phyloP scores from a whole-genome alignment of 2,329 filamentous ascomycete genomes.

The Nemania abortiva region DNA sequence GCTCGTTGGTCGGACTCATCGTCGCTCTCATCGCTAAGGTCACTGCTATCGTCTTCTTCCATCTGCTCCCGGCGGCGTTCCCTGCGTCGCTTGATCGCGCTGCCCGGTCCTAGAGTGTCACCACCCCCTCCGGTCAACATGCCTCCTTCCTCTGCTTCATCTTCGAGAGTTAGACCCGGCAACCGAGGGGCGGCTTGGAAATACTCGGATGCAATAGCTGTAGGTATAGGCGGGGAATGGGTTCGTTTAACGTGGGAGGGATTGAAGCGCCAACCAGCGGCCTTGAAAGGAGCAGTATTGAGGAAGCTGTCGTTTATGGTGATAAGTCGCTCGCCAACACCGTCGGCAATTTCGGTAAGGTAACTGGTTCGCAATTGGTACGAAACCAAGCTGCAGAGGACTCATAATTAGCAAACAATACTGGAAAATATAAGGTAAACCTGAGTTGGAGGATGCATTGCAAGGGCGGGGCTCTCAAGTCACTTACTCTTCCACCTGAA shows the following conservation, averaged over 20 bases:
- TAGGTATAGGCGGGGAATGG: slow-evolving; percentile 87
- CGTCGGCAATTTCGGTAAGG: slow-evolving; percentile 82
- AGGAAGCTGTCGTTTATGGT: slow-evolving; percentile 83
- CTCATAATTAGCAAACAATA: slow-evolving; percentile 34
- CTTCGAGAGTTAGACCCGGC: slow-evolving; percentile 73
- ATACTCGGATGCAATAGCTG: slow-evolving; percentile 84
- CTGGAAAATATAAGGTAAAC: not conserved
- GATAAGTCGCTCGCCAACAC: slow-evolving; percentile 85
- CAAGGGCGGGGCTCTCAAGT: not conserved
- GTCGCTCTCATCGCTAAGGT: slow-evolving; percentile 86
- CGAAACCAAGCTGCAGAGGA: slow-evolving; percentile 73
- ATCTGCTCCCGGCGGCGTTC: slow-evolving; percentile 75
- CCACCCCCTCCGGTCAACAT: slow-evolving; percentile 76
- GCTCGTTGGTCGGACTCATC: slow-evolving; percentile 79
- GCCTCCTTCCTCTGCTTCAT: slow-evolving; percentile 78
- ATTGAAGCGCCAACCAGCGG: slow-evolving; percentile 82
- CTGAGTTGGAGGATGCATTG: not conserved
- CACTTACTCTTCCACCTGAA: slow-evolving; percentile 50
- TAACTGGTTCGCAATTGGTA: slow-evolving; percentile 87
- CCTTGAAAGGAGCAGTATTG: slow-evolving; percentile 84
- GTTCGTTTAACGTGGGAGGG: slow-evolving; percentile 82
- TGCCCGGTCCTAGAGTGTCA: slow-evolving; percentile 76
- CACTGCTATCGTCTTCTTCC: slow-evolving; percentile 88
- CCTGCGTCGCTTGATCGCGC: slow-evolving; percentile 74
- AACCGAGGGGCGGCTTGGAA: slow-evolving; percentile 77